Percentiles rank a stretch among this genome's conserved stretches.
Evolutionary conservation across 1,139 yeast species (phyloP).

Genomic region (Saccharomyces hybrid): DNA sequence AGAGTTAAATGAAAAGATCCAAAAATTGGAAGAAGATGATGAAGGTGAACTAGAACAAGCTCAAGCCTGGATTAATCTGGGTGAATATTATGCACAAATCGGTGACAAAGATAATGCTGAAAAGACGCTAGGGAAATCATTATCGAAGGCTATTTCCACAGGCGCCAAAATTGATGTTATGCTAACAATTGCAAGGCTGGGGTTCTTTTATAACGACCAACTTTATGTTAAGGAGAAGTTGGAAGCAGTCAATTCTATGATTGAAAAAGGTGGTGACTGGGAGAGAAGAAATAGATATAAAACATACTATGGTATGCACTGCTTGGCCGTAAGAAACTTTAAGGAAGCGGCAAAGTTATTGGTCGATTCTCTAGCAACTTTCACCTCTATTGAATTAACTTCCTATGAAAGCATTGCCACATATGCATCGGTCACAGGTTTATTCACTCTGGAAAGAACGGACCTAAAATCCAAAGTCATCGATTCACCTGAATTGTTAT

Average conservation of each 20-base stretch:
- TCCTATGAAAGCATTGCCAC: conserved; percentile 85
- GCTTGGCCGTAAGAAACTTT: conserved; percentile 79
- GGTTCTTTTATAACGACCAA: conserved; percentile 79
- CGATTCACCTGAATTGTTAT: conserved; percentile 89
- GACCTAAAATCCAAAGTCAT: conserved; percentile 77
- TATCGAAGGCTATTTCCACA: conserved; percentile 72
- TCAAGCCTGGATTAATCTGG: conserved; percentile 69
- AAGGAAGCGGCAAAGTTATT: conserved; percentile 73
- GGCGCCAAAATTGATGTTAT: conserved; percentile 86
- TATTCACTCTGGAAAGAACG: conserved; percentile 71
- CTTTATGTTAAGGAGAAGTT: conserved; percentile 61
- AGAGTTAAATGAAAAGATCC: conserved; percentile 54
- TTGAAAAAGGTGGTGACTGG: conserved; percentile 99
- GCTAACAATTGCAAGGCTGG: conserved; percentile 75
- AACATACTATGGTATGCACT: conserved; percentile 80
- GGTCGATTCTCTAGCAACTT: conserved; percentile 88
- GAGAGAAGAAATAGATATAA: conserved; percentile 93
- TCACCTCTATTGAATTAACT: conserved; percentile 89
- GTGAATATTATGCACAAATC: conserved; percentile 79
- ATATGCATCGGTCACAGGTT: conserved; percentile 81
- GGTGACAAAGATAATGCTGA: conserved; percentile 77
- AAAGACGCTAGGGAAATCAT: conserved; percentile 62
- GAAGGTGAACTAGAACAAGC: conserved; percentile 84
- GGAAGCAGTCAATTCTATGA: conserved; percentile 62
- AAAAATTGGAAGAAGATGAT: conserved; percentile 77